A percentile compares a stretch with the other conserved stretches of the same genome.
Conservation (phyloP, 2,329 filamentous ascomycete species). For the Sclerotinia sclerotiorum region DNA sequence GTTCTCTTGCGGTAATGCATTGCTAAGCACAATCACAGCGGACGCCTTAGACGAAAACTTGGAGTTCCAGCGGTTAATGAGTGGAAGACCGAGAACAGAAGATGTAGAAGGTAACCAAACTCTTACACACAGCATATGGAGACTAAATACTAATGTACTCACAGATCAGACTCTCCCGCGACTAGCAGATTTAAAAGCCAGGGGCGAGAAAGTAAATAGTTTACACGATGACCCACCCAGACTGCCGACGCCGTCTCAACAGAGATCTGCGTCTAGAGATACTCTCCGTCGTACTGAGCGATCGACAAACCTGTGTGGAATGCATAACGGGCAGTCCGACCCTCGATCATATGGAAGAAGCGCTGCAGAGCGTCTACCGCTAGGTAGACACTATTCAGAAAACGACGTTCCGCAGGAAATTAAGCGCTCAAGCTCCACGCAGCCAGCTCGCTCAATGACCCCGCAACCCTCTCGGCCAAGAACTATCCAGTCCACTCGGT, state of each 20-base stretch:
- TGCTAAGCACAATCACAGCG: background rate
- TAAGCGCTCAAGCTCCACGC: background rate
- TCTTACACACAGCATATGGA: background rate
- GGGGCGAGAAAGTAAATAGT: background rate
- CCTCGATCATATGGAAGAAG: slow-evolving; percentile 12
- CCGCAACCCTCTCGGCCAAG: background rate
- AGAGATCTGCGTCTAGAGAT: slow-evolving; percentile 9
- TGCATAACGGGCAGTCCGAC: slow-evolving; percentile 12
- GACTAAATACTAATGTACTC: background rate
- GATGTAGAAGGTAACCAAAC: background rate
- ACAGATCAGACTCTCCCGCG: slow-evolving; percentile 1
- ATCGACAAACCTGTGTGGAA: slow-evolving; percentile 5
- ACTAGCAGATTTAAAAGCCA: background rate
- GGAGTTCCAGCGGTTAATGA: slow-evolving; percentile 13
- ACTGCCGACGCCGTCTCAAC: background rate
- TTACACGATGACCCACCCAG: background rate
- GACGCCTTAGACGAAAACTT: slow-evolving; percentile 8
- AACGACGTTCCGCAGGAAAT: background rate
- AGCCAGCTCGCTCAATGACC: slow-evolving; percentile 1
- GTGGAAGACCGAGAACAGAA: background rate
- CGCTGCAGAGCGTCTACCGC: background rate
- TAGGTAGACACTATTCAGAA: slow-evolving; percentile 2
- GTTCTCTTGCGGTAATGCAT: background rate
- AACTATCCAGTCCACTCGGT: background rate
- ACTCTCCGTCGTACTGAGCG: background rate